Evolutionary conservation across 805 yeast genomes (phyloP).

Genomic region (Zygoascus flipseniorum): DNA sequence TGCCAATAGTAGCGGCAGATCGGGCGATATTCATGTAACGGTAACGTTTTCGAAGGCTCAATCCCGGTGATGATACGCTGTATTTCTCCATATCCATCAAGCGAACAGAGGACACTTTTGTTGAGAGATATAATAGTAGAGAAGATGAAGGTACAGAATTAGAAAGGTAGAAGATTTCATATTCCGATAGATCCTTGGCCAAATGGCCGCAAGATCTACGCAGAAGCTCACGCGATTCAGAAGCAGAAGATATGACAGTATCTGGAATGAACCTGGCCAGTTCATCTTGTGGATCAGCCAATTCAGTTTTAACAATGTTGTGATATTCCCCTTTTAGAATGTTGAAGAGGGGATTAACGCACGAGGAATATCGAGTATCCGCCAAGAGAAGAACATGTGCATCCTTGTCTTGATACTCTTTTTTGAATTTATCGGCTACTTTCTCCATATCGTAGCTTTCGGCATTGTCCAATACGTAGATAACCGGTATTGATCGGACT

Average conservation of each 20-base stretch:
- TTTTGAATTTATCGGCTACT: slow-evolving; percentile 30
- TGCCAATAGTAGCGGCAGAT: slow-evolving; percentile 86
- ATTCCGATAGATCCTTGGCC: slow-evolving; percentile 32
- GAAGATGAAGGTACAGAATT: slow-evolving; percentile 59
- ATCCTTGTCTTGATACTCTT: slow-evolving; percentile 24
- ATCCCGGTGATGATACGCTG: slow-evolving; percentile 39
- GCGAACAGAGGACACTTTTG: slow-evolving; percentile 52
- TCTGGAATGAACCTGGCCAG: slow-evolving; percentile 3
- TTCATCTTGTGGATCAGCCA: slow-evolving; percentile 2
- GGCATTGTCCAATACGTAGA: slow-evolving; percentile 52
- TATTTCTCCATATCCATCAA: slow-evolving; percentile 37
- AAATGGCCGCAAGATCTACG: slow-evolving; percentile 17
- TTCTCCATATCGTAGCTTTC: slow-evolving; percentile 34
- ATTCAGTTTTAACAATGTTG: slow-evolving; percentile 22
- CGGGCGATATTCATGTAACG: slow-evolving; percentile 81
- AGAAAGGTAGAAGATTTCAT: slow-evolving; percentile 54
- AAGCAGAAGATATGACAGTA: background rate
- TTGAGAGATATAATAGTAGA: slow-evolving; percentile 61
- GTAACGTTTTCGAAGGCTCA: slow-evolving; percentile 77
- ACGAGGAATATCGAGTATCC: slow-evolving; percentile 55
- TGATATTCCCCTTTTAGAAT: slow-evolving; percentile 26
- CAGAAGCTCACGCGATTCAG: slow-evolving; percentile 12
- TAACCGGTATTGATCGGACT: slow-evolving; percentile 61
- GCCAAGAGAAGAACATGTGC: slow-evolving; percentile 51
- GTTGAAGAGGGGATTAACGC: slow-evolving; percentile 33